A percentile compares a stretch with the other conserved stretches of the same genome.
Conservation (phyloP, 106 monocot species). For the Triglochin maritima region DNA sequence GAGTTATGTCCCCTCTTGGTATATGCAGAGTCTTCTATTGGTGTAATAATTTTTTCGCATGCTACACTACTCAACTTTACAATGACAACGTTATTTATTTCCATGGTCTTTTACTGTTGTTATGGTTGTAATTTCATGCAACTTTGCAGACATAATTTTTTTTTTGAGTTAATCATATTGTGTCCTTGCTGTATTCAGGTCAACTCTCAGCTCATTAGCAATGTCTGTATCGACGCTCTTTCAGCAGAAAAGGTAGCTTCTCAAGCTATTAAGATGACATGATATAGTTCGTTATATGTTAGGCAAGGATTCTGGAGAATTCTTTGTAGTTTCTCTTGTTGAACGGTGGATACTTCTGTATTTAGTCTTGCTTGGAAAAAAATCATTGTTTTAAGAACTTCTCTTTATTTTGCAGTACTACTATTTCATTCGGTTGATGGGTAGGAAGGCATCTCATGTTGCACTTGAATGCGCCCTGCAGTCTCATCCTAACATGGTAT, state of each 20-base stretch:
- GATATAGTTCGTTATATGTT: background rate
- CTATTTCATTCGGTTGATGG: slow-evolving; percentile 93
- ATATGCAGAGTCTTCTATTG: too few relatives aligned
- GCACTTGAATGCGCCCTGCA: slow-evolving; percentile 91
- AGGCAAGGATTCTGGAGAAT: too few relatives aligned
- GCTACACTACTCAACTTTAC: too few relatives aligned
- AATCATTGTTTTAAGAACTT: too few relatives aligned
- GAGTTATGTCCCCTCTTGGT: too few relatives aligned
- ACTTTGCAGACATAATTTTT: background rate
- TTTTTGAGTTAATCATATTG: too few relatives aligned
- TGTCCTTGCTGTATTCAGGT: slow-evolving; percentile 25
- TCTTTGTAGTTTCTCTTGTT: too few relatives aligned
- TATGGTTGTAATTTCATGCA: background rate
- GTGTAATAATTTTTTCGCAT: too few relatives aligned
- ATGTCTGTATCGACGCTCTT: slow-evolving; percentile 70
- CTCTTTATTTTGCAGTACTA: slow-evolving; percentile 59
- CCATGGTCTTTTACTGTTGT: too few relatives aligned
- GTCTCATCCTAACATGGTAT: slow-evolving; percentile 87
- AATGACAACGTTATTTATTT: too few relatives aligned
- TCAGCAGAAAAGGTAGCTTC: slow-evolving; percentile 62
- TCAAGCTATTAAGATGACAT: background rate
- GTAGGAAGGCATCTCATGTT: slow-evolving; percentile 86
- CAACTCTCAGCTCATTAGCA: slow-evolving; percentile 73
- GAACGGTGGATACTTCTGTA: too few relatives aligned
- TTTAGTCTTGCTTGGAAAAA: too few relatives aligned